Percentiles rank a stretch among this genome's conserved stretches.
Evolutionary conservation across 257 asterid genomes (phyloP).

Genomic region (Plantago major): DNA sequence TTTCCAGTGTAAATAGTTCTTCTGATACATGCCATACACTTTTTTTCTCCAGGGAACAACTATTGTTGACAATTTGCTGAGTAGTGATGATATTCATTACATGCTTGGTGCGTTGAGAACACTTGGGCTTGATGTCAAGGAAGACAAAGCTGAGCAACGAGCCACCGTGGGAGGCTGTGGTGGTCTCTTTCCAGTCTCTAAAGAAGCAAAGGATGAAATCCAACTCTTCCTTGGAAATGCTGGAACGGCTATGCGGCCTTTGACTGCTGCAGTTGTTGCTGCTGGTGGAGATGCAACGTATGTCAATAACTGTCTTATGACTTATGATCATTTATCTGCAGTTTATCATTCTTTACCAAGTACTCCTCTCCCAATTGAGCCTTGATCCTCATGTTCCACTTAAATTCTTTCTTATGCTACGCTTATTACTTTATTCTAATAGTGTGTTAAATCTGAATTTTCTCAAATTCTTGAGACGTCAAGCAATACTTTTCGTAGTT

Average conservation of each 20-base stretch:
- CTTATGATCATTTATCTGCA: slow-evolving; percentile 3
- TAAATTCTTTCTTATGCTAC: background rate
- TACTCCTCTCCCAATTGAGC: background rate
- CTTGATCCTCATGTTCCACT: background rate
- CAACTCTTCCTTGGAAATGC: slow-evolving; percentile 98
- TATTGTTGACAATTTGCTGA: slow-evolving; percentile 81
- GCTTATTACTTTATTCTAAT: background rate
- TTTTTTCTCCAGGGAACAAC: slow-evolving; percentile 75
- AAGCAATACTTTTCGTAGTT: slow-evolving; percentile 4
- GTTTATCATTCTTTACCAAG: slow-evolving; percentile 3
- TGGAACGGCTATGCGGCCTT: slow-evolving; percentile 99
- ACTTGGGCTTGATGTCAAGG: slow-evolving; percentile 81
- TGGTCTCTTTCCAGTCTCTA: slow-evolving; percentile 78
- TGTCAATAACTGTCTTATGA: slow-evolving; percentile 15
- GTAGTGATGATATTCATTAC: slow-evolving; percentile 89
- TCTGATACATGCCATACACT: slow-evolving; percentile 15
- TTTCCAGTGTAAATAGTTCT: background rate
- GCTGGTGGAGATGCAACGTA: slow-evolving; percentile 93
- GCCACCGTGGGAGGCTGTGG: slow-evolving; percentile 86
- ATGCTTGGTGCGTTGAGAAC: slow-evolving; percentile 92
- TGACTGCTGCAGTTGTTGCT: slow-evolving; percentile 93
- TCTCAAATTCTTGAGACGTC: background rate
- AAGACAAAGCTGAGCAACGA: slow-evolving; percentile 59
- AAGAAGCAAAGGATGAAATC: slow-evolving; percentile 67
- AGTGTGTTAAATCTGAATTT: background rate